Evolutionary conservation across 192 early-diverging fungal genomes (phyloP).

Genomic region (Coemansia sp.): DNA sequence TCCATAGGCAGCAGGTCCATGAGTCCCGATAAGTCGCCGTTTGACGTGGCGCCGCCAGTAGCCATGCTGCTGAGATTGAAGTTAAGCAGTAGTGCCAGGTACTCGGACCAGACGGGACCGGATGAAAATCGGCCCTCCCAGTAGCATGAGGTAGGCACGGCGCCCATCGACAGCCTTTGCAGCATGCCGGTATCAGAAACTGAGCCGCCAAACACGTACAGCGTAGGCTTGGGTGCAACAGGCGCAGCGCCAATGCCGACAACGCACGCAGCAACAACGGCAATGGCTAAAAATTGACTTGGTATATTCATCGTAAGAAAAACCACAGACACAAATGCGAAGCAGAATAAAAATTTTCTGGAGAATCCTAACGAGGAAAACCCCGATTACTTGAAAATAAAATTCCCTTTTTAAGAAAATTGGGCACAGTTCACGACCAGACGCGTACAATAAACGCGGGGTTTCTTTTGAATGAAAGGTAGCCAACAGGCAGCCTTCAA

Average conservation of each 20-base stretch:
- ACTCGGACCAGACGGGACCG: constrained; percentile 33
- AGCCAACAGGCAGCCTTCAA: too few relatives aligned
- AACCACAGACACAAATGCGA: too few relatives aligned
- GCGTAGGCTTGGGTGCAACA: constrained; percentile 7
- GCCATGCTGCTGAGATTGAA: constrained; percentile 28
- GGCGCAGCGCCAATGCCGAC: too few relatives aligned
- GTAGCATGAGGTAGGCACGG: constrained; percentile 10
- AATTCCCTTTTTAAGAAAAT: too few relatives aligned
- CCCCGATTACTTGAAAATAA: too few relatives aligned
- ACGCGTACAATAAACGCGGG: too few relatives aligned
- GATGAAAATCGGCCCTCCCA: constrained; percentile 34
- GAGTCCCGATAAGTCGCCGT: constrained; percentile 2
- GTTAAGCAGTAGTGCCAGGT: constrained; percentile 20
- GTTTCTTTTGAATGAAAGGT: too few relatives aligned
- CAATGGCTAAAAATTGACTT: not conserved
- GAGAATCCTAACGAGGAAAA: too few relatives aligned
- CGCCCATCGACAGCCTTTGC: constrained; percentile 6
- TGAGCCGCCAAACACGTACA: constrained; percentile 35
- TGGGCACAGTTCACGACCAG: too few relatives aligned
- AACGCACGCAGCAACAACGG: too few relatives aligned
- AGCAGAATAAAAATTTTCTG: not conserved
- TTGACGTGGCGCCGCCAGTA: constrained; percentile 11
- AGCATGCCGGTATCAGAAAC: constrained; percentile 25
- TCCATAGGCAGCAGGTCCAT: not conserved
- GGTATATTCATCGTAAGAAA: too few relatives aligned